Conservation (phyloP, 2,329 filamentous ascomycete species). For the Cordyceps cicadae region DNA sequence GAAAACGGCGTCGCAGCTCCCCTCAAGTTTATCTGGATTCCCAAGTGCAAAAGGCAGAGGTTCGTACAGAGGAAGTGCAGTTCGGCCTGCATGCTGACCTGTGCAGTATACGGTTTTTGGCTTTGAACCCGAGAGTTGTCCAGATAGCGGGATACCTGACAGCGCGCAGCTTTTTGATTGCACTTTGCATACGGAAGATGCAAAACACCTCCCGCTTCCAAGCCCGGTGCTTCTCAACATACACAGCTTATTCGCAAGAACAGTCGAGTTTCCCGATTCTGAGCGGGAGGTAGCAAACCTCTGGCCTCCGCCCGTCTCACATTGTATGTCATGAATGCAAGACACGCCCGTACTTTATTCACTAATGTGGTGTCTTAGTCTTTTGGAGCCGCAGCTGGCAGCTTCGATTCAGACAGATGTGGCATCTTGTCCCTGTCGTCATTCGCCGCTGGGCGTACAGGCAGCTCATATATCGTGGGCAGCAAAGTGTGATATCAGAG, state of each 20-base stretch:
- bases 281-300: neutral
- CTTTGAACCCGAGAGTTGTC: neutral
- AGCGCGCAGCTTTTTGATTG: neutral
- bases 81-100: neutral
- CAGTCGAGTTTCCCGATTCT: neutral
- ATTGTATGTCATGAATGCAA: neutral
- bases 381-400: neutral
- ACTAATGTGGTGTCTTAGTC: neutral
- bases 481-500: constrained; percentile 1
- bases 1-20: neutral
- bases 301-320: neutral
- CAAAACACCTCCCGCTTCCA: neutral
- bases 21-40: neutral
- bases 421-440: neutral
- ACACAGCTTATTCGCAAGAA: neutral
- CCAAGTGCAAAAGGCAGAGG: neutral
- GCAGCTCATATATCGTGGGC: neutral
- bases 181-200: neutral
- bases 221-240: neutral
- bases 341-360: neutral
- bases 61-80: neutral
- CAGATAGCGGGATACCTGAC: neutral
- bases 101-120: neutral
- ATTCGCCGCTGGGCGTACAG: neutral
- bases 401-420: neutral